These are phyloP conservation scores for Aegilops umbellulata DNA, from an alignment of 176 grass and related monocot species.

Conservation along the genomic window DNA sequence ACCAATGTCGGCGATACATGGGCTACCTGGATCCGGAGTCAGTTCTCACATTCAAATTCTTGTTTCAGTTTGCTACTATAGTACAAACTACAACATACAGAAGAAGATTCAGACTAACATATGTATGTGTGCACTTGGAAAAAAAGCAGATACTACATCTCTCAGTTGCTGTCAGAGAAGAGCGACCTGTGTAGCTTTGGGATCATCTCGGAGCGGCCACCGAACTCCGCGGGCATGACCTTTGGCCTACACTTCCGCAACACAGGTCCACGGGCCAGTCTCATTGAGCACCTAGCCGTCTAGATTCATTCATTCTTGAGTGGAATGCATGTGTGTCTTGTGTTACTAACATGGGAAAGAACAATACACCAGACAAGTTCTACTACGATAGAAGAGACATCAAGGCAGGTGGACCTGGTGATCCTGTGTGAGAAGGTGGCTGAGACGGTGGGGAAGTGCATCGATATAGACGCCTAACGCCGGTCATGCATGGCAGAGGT, in stretches of 20 bases:
- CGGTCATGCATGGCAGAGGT: conserved; percentile 72
- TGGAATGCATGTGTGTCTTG: not conserved
- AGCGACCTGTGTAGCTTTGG: conserved; percentile 79
- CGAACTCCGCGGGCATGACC: conserved; percentile 38
- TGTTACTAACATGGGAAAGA: not conserved
- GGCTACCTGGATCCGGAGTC: conserved; percentile 81
- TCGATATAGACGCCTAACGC: conserved; percentile 24
- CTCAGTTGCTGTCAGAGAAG: conserved; percentile 76
- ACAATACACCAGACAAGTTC: conserved; percentile 3
- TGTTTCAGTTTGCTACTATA: not conserved
- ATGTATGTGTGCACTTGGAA: too few relatives aligned
- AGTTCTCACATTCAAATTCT: not conserved
- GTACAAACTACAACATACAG: too few relatives aligned
- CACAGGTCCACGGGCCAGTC: conserved; percentile 8
- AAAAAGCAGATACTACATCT: too few relatives aligned
- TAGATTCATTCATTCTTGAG: not conserved
- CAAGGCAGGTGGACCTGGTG: conserved; percentile 61
- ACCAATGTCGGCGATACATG: conserved; percentile 66
- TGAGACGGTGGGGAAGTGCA: conserved; percentile 64
- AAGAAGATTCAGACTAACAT: conserved; percentile 8
- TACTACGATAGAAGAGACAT: conserved; percentile 73
- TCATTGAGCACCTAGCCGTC: not conserved
- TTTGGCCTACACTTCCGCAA: conserved; percentile 48
- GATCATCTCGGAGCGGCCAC: conserved; percentile 66
- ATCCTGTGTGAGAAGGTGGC: conserved; percentile 64